Evolutionary conservation across 805 yeast species (phyloP), one percentile per base, ranked within the genome.

Genomic region (Vanderwaltozyma tropicalis): DNA sequence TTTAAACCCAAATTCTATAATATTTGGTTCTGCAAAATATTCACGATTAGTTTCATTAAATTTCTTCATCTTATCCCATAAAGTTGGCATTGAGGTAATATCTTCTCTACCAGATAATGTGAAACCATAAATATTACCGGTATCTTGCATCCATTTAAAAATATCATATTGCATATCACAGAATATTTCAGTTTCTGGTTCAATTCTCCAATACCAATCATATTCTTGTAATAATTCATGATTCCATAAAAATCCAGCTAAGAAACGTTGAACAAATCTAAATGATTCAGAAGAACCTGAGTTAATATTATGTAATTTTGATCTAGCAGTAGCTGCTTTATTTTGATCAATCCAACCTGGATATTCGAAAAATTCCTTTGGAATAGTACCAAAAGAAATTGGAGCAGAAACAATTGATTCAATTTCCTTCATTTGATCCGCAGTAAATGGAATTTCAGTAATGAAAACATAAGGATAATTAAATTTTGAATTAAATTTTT

Each of bases 201-300:
- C 96, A 27, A 87, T 88, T 61, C 95, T 77, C 96, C 95, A 87
- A 68, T 84, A 85, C 72, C 80, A 86, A 52, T 80, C 83, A 69
- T 79, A 87, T 19, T 76, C 73, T 42, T 67, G 63, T 60, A 86
- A 53, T 35, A 77, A 61, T 36, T 72, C 74, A 55, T 83, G 85
- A 57, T 80, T 69, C 72, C 77, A 85, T 66, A 85, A 81, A 57
- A 80, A 80, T 0, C 95, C 95, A 14, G 87, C 74, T 59, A 82
- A 87, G 61, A 73, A 86, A 47, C 96, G 73, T 61, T 95, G 86
- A 94, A 87, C 83, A 62, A 83, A 89, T 55, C 94, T 76, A 63
- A 85, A 86, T 14, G 87, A 69, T 44, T 72, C 78, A 12, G 80
- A 68, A 39, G 69, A 80, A 38, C 94, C 95, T 56, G 82, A 85